Conservation (phyloP, 345 rosid species). For the Camelina laxa region DNA sequence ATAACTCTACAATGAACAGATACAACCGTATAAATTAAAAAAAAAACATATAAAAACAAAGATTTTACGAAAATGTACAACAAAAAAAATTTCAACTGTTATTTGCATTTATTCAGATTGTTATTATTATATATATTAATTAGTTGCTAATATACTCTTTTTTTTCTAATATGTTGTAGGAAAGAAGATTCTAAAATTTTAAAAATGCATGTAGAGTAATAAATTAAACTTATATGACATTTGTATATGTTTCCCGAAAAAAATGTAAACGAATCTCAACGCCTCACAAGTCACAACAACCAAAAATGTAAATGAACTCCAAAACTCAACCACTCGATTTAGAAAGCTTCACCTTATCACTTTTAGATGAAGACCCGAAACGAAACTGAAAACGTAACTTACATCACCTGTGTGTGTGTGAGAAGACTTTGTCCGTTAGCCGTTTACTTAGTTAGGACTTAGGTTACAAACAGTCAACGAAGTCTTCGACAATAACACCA, state of each 20-base stretch:
- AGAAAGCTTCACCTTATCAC: slow-evolving; percentile 9
- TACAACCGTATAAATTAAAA: too few relatives aligned
- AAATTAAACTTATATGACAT: not conserved
- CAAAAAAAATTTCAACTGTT: too few relatives aligned
- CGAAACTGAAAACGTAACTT: slow-evolving; percentile 7
- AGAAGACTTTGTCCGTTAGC: slow-evolving; percentile 21
- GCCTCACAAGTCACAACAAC: not conserved
- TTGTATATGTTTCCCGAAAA: not conserved
- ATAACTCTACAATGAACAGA: too few relatives aligned
- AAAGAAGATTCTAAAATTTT: too few relatives aligned
- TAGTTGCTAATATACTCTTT: too few relatives aligned
- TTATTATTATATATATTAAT: too few relatives aligned
- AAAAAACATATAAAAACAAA: too few relatives aligned
- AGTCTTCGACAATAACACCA: slow-evolving; percentile 22
- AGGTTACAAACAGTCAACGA: slow-evolving; percentile 28
- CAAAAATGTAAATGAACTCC: not conserved
- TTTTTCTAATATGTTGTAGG: too few relatives aligned
- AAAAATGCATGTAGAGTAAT: not conserved
- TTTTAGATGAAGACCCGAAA: slow-evolving; percentile 10
- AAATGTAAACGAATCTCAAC: not conserved
- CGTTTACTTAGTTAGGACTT: not conserved
- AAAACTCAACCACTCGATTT: not conserved
- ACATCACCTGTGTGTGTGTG: not conserved
- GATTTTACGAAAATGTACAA: too few relatives aligned
- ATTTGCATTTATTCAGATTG: too few relatives aligned